Percentiles rank a stretch among this genome's conserved stretches.
Evolutionary conservation across 768 basidiomycete species (phyloP).

Genomic region (Holtermannia corniformis): DNA sequence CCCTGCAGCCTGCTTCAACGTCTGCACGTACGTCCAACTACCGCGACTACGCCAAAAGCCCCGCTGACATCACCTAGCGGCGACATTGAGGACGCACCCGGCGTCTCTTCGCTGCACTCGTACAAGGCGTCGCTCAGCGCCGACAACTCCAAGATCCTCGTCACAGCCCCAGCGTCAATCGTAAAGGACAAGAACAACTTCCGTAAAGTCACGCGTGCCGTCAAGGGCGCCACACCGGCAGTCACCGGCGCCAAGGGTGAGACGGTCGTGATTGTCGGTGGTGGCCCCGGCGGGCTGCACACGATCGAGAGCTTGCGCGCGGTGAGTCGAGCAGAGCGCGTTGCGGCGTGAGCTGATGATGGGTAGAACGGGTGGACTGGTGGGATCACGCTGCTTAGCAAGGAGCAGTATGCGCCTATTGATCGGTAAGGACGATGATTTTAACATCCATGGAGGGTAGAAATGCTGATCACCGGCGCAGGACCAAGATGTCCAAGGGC

Average conservation of each 20-base stretch:
- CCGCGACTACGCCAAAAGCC: not conserved
- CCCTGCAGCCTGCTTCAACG: slow-evolving; percentile 68
- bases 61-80: not conserved
- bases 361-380: slow-evolving; percentile 63
- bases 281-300: slow-evolving; percentile 69
- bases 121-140: slow-evolving; percentile 57
- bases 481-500: slow-evolving; percentile 82
- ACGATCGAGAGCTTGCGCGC: slow-evolving; percentile 72
- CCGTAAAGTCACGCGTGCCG: slow-evolving; percentile 31
- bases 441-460: not conserved
- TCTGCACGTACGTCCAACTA: slow-evolving; percentile 53
- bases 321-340: slow-evolving; percentile 43
- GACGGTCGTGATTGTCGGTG: slow-evolving; percentile 75
- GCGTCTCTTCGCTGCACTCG: slow-evolving; percentile 65
- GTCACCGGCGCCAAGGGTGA: slow-evolving; percentile 44
- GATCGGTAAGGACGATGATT: slow-evolving; percentile 52
- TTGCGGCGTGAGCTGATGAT: not conserved
- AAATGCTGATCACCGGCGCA: slow-evolving; percentile 29
- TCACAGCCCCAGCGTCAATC: slow-evolving; percentile 53
- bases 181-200: not conserved
- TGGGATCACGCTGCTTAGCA: slow-evolving; percentile 69
- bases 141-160: slow-evolving; percentile 56
- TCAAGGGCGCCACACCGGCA: slow-evolving; percentile 48
- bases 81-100: slow-evolving; percentile 70
- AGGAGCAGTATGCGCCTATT: slow-evolving; percentile 70